Base-by-base conservation (phyloP, 2,329 filamentous ascomycete species). In the Lasiodiplodia gonubiensis region DNA sequence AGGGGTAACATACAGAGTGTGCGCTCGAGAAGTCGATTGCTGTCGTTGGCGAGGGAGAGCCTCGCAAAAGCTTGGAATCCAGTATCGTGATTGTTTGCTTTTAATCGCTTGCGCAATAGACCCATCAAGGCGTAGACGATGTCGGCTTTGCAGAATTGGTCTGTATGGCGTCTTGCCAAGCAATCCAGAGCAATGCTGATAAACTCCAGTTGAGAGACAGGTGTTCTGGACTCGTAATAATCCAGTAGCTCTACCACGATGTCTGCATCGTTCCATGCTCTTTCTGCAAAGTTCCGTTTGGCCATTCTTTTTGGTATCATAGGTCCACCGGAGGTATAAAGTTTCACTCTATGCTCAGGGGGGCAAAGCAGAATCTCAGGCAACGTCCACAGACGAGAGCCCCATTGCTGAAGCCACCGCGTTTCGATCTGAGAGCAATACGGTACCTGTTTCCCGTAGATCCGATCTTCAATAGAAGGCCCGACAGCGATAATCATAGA, bases 271-370 rank as follows among this genome's bases (percentile, higher is more conserved):
- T 21, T 18, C 46, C 48, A 67, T 3, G 65, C 65, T 25, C 65
- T n/a, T 52, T 49, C 23, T 5, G 65, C 65, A 61, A 67, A 61
- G 65, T 60, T 67, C 4, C 65, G 53, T 30, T 67, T 67, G 1
- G 54, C 65, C 33, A 60, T 25, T 1, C 14, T 46, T 21, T 59
- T 59, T 2, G 55, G 55, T n/a, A 46, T 5, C 2, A 21, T 11
- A 1, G 48, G 27, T 5, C 33, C n/a, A 6, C 65, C 54, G 5
- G 53, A 3, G n/a, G 55, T 42, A 7, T 54, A 67, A 11, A 67
- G 48, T 8, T 52, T 60, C 7, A 67, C n/a, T 18, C 33, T 42
- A 2, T 18, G 21, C 25, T 67, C 54, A 7, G 33, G 8, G 1
- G 65, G 54, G 16, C 42, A 33, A 14, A 67, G 54, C 16, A 67